Evolutionary conservation across 108 stramenopile species (phyloP), one percentile per base, ranked within the genome.

Genomic region (Cyclotella kingstonii): DNA sequence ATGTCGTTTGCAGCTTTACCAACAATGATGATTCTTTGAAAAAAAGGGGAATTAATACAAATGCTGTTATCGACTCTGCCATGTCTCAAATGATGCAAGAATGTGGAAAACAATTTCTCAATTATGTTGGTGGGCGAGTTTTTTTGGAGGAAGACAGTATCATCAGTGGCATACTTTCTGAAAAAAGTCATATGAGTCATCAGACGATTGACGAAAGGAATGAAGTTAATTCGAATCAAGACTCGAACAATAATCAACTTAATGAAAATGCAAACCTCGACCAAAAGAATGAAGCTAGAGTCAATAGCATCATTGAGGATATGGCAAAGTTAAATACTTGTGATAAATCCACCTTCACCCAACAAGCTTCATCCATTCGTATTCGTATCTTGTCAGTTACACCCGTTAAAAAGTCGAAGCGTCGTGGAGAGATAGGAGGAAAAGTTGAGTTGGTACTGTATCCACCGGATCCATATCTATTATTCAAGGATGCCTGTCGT

Each of bases 321-420:
- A 60, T 74, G 36, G 42, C 12, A 29, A 66, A 66, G 31, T 33
- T 74, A 36, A 60, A 29, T 31, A 66, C 64, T 4, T 11, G 11
- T 31, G 9, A 2, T 17, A 43, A 44, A 1, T 27, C 23, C 5
- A 14, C 63, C n/a, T 43, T n/a, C n/a, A 25, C 8, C 49, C 34
- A 51, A 7, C 34, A 3, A 17, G n/a, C 53, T 28, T 5, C 23
- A 27, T 17, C 29, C 54, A 60, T 2, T 9, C 62, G 63, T 22
- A 60, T 76, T 29, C 74, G 74, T 15, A 70, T 76, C 29, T 26
- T 76, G 41, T 71, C 75, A 10, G 69, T 66, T 3, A 66, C 75
- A 9, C 69, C 75, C 8, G 64, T 66, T 12, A 76, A 71, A 60
- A 65, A 65, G 31, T 66, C 69, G 9, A 70, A 71, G 30, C 69